Conservation (phyloP, 2,329 filamentous ascomycete genomes). For the Emergomyces orientalis region DNA sequence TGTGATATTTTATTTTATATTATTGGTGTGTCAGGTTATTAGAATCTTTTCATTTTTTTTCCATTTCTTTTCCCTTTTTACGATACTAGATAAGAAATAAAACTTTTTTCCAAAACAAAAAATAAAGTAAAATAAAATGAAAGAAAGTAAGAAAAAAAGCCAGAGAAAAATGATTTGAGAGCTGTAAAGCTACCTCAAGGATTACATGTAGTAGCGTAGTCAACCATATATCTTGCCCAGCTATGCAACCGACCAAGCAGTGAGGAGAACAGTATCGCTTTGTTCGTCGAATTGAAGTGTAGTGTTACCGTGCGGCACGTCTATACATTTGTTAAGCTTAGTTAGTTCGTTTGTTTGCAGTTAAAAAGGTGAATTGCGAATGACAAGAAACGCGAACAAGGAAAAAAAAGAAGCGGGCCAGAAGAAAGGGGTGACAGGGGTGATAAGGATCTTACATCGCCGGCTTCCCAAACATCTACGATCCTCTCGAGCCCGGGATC, state of each 20-base stretch:
- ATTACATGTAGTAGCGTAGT: not conserved
- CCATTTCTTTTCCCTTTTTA: not conserved
- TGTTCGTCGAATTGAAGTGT: constrained; percentile 40
- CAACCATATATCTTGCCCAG: not conserved
- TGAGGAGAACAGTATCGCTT: constrained; percentile 38
- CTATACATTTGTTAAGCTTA: not conserved
- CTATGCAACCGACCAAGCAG: not conserved
- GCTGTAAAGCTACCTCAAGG: not conserved
- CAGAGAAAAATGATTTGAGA: not conserved
- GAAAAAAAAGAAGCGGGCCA: no score
- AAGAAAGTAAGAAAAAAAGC: not conserved
- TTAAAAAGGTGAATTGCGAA: not conserved
- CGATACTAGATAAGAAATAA: no score
- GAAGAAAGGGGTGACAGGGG: not conserved
- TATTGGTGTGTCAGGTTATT: no score
- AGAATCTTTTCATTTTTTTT: no score
- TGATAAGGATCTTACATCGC: constrained; percentile 31
- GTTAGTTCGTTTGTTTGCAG: no score
- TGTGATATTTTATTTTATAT: no score
- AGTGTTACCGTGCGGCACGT: constrained; percentile 34
- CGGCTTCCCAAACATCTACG: constrained; percentile 31
- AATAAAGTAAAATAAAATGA: no score
- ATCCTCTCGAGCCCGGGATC: constrained; percentile 40
- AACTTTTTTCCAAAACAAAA: no score
- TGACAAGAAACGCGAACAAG: not conserved